Conservation (phyloP, 176 grass and related monocot genomes). For the Hyparrhenia diplandra region DNA sequence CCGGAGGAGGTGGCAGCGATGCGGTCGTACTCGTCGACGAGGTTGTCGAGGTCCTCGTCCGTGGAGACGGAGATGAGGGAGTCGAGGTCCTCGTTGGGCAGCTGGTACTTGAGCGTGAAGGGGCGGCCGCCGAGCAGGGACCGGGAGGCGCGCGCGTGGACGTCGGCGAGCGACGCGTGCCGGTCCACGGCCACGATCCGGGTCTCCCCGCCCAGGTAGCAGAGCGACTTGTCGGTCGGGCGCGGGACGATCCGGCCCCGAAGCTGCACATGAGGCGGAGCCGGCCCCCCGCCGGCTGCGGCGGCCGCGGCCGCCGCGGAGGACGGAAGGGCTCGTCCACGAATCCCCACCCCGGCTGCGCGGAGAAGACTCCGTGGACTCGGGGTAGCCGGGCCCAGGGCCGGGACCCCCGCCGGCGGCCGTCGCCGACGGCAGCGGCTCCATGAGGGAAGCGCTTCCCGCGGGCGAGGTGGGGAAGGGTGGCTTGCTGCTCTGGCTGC, state of each 20-base stretch:
- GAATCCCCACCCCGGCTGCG: constrained; percentile 95
- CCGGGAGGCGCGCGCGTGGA: constrained; percentile 68
- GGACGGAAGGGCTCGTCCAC: constrained; percentile 73
- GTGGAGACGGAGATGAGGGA: constrained; percentile 89
- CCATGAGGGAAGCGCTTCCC: constrained; percentile 36
- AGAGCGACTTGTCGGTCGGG: constrained; percentile 87
- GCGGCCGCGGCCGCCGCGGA: constrained; percentile 32
- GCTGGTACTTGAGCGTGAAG: constrained; percentile 99
- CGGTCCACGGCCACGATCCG: constrained; percentile 87
- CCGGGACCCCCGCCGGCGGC: constrained; percentile 20
- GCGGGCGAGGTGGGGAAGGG: not conserved
- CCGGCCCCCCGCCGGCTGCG: constrained; percentile 26
- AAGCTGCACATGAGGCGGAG: constrained; percentile 97
- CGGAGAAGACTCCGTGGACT: constrained; percentile 85
- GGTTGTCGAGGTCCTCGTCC: constrained; percentile 97
- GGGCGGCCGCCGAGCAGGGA: constrained; percentile 55
- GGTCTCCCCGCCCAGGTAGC: constrained; percentile 75
- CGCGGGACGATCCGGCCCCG: constrained; percentile 89
- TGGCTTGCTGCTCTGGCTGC: not conserved
- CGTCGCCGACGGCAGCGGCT: constrained; percentile 43
- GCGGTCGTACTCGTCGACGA: constrained; percentile 97
- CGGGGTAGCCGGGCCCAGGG: constrained; percentile 55
- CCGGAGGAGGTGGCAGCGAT: constrained; percentile 44
- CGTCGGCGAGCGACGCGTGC: constrained; percentile 63
- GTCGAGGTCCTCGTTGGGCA: constrained; percentile 97